Conservation (phyloP, 345 rosid species). For the Citrus sp. region DNA sequence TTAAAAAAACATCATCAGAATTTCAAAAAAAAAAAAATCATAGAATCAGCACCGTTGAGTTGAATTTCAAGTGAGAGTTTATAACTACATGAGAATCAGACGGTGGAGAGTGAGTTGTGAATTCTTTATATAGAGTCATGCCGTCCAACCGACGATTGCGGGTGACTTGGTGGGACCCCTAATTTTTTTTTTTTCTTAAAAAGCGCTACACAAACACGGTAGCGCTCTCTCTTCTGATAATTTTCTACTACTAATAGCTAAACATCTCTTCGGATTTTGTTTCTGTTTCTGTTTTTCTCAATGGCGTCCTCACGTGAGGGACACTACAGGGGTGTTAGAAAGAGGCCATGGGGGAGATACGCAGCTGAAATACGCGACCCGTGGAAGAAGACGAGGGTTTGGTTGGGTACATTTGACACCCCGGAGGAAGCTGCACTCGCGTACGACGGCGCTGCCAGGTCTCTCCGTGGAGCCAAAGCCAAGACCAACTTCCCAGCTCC, state of each 20-base stretch:
- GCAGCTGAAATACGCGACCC: conserved; percentile 98
- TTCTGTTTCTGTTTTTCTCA: background rate
- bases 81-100: background rate
- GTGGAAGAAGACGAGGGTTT: conserved; percentile 90
- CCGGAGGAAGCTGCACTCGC: conserved; percentile 98
- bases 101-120: background rate
- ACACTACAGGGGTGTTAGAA: conserved; percentile 87
- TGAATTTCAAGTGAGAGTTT: background rate
- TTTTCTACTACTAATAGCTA: background rate
- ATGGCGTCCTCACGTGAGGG: conserved; percentile 74
- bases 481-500: conserved; percentile 87
- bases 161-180: conserved; percentile 54
- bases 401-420: conserved; percentile 96
- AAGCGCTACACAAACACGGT: too few species aligned
- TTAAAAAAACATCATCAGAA: too few species aligned
- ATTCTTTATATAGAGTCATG: conserved; percentile 23
- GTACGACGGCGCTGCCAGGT: conserved; percentile 88
- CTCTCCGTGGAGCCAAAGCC: conserved; percentile 88
- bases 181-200: background rate
- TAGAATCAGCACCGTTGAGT: conserved; percentile 19
- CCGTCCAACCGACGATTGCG: conserved; percentile 68
- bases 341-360: conserved; percentile 98
- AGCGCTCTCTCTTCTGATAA: background rate
- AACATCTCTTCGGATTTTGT: background rate
- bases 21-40: too few species aligned